Percentiles rank a stretch among this genome's conserved stretches.
phyloP scores from a whole-genome alignment of 1,284 basidiomycete species.

The Amylostereum chailletii region DNA sequence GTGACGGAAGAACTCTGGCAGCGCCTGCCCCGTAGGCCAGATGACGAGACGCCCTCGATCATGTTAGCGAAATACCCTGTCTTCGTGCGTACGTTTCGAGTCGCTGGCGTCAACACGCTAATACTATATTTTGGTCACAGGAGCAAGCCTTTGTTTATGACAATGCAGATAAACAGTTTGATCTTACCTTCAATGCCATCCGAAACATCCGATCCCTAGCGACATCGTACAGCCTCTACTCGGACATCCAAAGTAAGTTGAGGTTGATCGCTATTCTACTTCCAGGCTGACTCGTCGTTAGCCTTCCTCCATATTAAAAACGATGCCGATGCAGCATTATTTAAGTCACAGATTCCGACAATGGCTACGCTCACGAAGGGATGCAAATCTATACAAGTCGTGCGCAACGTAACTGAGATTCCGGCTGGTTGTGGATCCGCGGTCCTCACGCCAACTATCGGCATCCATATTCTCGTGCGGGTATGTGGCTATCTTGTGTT shows the following conservation, averaged over 20 bases:
- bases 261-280: not conserved
- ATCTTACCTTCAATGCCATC: conserved; percentile 78
- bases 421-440: conserved; percentile 86
- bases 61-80: conserved; percentile 85
- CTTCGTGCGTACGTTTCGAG: conserved; percentile 39
- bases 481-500: conserved; percentile 33
- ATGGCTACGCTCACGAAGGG: conserved; percentile 86
- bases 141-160: conserved; percentile 58
- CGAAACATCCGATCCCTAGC: conserved; percentile 80
- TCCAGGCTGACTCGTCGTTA: conserved; percentile 21
- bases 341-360: conserved; percentile 68
- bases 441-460: conserved; percentile 69
- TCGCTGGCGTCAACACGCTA: not conserved
- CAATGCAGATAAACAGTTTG: conserved; percentile 79
- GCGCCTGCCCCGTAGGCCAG: conserved; percentile 78
- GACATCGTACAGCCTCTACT: conserved; percentile 87
- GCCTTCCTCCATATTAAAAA: conserved; percentile 76
- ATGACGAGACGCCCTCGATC: conserved; percentile 80
- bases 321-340: conserved; percentile 53
- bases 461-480: conserved; percentile 77
- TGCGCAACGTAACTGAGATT: conserved; percentile 46
- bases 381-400: conserved; percentile 56
- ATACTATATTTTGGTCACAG: conserved; percentile 26
- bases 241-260: conserved; percentile 72
- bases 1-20: conserved; percentile 99